phyloP scores from a whole-genome alignment of 495 filamentous ascomycete species.

The Penicillium paradoxum region DNA sequence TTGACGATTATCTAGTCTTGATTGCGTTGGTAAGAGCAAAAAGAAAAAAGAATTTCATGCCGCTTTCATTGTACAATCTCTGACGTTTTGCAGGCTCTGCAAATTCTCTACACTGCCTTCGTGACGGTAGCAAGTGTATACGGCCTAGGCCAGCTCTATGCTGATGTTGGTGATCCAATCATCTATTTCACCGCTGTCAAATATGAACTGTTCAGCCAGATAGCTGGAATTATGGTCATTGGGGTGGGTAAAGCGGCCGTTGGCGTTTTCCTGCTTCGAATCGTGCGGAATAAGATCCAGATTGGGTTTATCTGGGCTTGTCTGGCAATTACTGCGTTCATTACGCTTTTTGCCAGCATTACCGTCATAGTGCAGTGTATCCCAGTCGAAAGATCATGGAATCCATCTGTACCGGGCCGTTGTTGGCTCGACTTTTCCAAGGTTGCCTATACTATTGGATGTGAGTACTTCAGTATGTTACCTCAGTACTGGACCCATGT shows the following conservation, averaged over 20 bases:
- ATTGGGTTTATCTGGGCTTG: constrained; percentile 21
- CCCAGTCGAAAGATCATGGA: constrained; percentile 23
- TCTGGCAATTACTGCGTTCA: constrained; percentile 14
- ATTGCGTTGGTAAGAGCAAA: constrained; percentile 15
- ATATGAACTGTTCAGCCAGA: constrained; percentile 24
- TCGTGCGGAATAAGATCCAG: constrained; percentile 25
- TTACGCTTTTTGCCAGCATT: constrained; percentile 22
- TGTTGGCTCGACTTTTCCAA: constrained; percentile 28
- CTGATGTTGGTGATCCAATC: constrained; percentile 14
- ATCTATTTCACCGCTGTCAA: constrained; percentile 20
- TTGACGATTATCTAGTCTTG: constrained; percentile 19
- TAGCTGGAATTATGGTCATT: constrained; percentile 24
- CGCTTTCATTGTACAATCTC: background rate
- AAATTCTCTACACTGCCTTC: constrained; percentile 23
- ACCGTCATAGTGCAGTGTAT: constrained; percentile 21
- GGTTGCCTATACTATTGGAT: constrained; percentile 25
- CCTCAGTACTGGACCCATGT: background rate
- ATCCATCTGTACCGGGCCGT: constrained; percentile 11
- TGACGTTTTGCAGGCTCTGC: constrained; percentile 14
- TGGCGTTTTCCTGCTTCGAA: constrained; percentile 23
- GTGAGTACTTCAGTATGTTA: constrained; percentile 8
- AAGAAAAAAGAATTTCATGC: background rate
- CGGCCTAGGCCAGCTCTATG: constrained; percentile 19
- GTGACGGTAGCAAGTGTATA: constrained; percentile 17
- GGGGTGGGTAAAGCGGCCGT: constrained; percentile 23